phyloP scores from a whole-genome alignment of 2,329 filamentous ascomycete genomes.

The Purpureocillium lavendulum region DNA sequence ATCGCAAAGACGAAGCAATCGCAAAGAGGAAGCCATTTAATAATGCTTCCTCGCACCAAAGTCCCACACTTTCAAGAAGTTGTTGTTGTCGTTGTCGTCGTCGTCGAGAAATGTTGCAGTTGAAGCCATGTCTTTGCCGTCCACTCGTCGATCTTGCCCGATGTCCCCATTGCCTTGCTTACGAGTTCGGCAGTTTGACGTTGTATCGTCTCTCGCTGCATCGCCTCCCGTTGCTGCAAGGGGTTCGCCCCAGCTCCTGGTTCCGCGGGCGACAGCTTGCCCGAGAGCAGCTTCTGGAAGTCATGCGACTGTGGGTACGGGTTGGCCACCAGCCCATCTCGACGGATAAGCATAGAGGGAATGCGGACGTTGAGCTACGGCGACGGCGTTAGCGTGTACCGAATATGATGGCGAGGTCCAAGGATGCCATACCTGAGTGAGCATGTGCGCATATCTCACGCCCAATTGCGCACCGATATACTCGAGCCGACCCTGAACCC shows the following conservation, averaged over 20 bases:
- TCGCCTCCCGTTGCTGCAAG: constrained; percentile 38
- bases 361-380: constrained; percentile 47
- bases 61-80: too few species aligned
- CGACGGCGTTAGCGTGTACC: constrained; percentile 3
- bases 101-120: constrained; percentile 11
- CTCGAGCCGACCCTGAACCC: constrained; percentile 43
- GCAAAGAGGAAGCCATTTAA: too few species aligned
- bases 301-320: constrained; percentile 32
- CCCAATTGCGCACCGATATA: constrained; percentile 49
- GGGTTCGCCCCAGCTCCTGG: constrained; percentile 27
- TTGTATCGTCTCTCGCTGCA: constrained; percentile 37
- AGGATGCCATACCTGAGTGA: constrained; percentile 37
- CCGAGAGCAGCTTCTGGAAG: constrained; percentile 36
- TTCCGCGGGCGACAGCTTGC: constrained; percentile 23
- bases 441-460: constrained; percentile 47
- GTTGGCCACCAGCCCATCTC: constrained; percentile 39
- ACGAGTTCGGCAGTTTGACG: constrained; percentile 33
- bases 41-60: too few species aligned
- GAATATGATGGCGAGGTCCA: background rate
- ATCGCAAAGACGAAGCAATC: too few species aligned
- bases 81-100: too few species aligned
- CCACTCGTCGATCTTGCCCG: constrained; percentile 26
- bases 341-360: constrained; percentile 53
- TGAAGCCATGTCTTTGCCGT: constrained; percentile 30
- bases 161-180: constrained; percentile 27